phyloP scores from a whole-genome alignment of 106 monocot genomes.

The Ottelia alismoides region DNA sequence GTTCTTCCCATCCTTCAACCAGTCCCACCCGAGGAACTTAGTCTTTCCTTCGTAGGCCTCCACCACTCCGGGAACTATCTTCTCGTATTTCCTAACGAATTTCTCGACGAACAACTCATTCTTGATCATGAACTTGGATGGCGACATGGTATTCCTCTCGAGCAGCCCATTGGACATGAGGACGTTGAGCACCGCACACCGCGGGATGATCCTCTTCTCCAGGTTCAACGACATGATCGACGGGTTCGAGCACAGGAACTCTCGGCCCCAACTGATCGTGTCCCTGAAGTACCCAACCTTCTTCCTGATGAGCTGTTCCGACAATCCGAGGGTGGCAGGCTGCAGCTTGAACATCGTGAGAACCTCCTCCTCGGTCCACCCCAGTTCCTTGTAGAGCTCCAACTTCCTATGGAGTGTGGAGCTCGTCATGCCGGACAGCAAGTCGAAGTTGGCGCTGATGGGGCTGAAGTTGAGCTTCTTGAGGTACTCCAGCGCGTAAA shows the following conservation, averaged over 20 bases:
- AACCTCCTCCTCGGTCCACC: neutral
- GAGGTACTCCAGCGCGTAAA: neutral
- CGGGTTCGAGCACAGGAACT: neutral
- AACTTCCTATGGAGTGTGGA: neutral
- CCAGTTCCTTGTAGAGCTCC: slow-evolving; percentile 2
- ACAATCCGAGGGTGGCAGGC: neutral
- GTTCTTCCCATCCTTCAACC: too few species aligned
- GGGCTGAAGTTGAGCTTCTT: neutral
- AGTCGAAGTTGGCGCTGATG: neutral
- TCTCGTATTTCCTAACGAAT: neutral
- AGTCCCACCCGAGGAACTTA: neutral
- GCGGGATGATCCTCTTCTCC: neutral
- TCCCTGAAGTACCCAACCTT: too few species aligned
- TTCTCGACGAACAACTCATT: neutral
- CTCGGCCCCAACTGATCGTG: neutral
- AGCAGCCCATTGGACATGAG: neutral
- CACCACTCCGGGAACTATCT: neutral
- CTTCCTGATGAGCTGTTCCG: neutral
- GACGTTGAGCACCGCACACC: neutral
- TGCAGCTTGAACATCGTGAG: neutral
- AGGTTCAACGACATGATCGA: neutral
- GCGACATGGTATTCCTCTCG: neutral
- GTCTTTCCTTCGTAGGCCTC: neutral
- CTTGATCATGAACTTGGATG: neutral
- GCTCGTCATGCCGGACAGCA: neutral